phyloP scores from a whole-genome alignment of 495 filamentous ascomycete species.

The Talaromyces wortmannii region DNA sequence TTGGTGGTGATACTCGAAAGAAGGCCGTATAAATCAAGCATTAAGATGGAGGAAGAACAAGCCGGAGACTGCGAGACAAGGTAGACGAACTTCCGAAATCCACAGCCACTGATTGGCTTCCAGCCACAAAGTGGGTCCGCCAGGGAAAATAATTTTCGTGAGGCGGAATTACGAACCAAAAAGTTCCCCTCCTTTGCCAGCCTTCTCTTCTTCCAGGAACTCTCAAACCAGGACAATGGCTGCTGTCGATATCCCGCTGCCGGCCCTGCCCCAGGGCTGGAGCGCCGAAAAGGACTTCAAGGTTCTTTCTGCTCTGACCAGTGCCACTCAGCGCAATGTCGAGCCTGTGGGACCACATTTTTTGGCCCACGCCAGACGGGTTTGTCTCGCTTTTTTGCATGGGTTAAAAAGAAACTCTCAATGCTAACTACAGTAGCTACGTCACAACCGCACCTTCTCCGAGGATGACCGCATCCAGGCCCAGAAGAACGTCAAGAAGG shows the following conservation, averaged over 20 bases:
- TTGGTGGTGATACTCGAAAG: too few species aligned
- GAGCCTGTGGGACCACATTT: constrained; percentile 97
- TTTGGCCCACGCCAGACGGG: constrained; percentile 91
- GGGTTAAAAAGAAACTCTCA: background rate
- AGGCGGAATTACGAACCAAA: constrained; percentile 11
- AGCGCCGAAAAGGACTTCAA: constrained; percentile 87
- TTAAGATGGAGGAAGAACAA: too few species aligned
- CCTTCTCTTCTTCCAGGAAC: background rate
- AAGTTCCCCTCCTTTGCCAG: constrained; percentile 8
- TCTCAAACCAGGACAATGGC: constrained; percentile 32
- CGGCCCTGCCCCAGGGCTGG: constrained; percentile 76
- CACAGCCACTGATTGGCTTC: constrained; percentile 22
- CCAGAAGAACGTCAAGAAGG: constrained; percentile 87
- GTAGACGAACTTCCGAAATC: constrained; percentile 13
- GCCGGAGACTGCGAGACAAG: too few species aligned
- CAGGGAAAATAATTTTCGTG: constrained; percentile 28
- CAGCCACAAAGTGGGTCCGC: background rate
- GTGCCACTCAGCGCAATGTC: constrained; percentile 70
- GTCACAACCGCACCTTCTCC: constrained; percentile 95
- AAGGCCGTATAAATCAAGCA: too few species aligned
- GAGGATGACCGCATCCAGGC: constrained; percentile 98
- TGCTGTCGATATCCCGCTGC: constrained; percentile 54
- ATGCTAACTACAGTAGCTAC: constrained; percentile 43
- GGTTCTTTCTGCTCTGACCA: constrained; percentile 59
- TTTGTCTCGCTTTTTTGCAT: constrained; percentile 26